These are phyloP conservation scores for Pharus latifolius DNA, from an alignment of 176 grass and related monocot species.

Conservation along the genomic window DNA sequence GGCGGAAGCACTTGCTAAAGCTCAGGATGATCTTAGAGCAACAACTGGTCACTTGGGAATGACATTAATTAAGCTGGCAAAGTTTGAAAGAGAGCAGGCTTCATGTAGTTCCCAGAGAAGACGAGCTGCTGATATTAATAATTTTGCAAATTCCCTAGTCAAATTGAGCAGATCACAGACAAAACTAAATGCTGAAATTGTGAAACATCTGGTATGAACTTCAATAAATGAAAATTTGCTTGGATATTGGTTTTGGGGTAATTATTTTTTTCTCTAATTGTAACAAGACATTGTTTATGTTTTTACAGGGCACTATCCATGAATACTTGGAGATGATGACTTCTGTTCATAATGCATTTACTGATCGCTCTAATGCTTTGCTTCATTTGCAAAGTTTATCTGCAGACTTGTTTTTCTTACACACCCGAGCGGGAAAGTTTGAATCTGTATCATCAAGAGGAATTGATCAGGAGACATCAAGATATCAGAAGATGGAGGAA, in stretches of 20 bases:
- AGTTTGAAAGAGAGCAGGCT: conserved; percentile 66
- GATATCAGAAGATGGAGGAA: conserved; percentile 60
- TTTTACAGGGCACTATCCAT: conserved; percentile 63
- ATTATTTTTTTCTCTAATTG: conserved; percentile 9
- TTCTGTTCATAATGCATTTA: conserved; percentile 72
- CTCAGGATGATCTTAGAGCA: conserved; percentile 64
- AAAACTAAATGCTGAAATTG: conserved; percentile 57
- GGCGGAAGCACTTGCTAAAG: conserved; percentile 59
- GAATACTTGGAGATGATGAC: conserved; percentile 73
- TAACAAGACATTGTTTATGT: conserved; percentile 2
- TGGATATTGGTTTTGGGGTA: not conserved
- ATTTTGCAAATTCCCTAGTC: conserved; percentile 55
- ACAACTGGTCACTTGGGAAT: conserved; percentile 72
- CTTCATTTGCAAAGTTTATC: conserved; percentile 59
- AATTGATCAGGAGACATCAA: conserved; percentile 55
- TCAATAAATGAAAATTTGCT: not conserved
- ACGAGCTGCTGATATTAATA: conserved; percentile 54
- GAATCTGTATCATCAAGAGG: conserved; percentile 62
- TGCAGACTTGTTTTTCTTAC: conserved; percentile 52
- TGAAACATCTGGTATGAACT: conserved; percentile 62
- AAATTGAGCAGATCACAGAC: conserved; percentile 64
- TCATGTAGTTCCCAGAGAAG: conserved; percentile 47
- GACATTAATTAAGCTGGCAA: conserved; percentile 72
- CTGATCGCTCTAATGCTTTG: conserved; percentile 63
- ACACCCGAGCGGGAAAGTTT: conserved; percentile 43